Evolutionary conservation across 768 basidiomycete genomes (phyloP).

Genomic region (Leccinum fibrillosum): DNA sequence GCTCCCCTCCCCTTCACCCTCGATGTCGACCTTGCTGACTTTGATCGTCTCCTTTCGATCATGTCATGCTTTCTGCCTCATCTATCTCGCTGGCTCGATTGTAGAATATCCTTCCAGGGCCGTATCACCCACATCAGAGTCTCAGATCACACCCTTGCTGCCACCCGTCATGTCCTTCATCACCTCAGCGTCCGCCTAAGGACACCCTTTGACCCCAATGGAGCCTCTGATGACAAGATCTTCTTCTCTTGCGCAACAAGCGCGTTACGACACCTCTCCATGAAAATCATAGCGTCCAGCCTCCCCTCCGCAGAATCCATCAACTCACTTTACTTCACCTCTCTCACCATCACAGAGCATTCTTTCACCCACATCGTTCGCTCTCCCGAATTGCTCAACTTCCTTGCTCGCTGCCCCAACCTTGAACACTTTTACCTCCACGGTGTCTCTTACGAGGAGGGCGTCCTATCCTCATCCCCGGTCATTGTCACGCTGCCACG

Average conservation of each 20-base stretch:
- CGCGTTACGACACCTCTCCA: slow-evolving; percentile 37
- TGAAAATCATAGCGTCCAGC: slow-evolving; percentile 48
- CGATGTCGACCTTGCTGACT: slow-evolving; percentile 44
- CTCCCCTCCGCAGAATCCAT: slow-evolving; percentile 47
- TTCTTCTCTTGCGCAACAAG: slow-evolving; percentile 33
- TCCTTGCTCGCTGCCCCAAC: slow-evolving; percentile 59
- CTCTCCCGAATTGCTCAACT: slow-evolving; percentile 51
- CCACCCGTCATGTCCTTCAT: slow-evolving; percentile 24
- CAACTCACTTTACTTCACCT: slow-evolving; percentile 51
- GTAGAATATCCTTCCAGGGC: slow-evolving; percentile 41
- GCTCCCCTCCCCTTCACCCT: slow-evolving; percentile 53
- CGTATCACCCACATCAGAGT: slow-evolving; percentile 28
- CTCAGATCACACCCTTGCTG: slow-evolving; percentile 19
- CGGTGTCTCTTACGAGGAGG: slow-evolving; percentile 50
- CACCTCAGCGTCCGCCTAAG: slow-evolving; percentile 27
- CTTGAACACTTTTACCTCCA: slow-evolving; percentile 57
- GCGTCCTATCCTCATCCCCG: slow-evolving; percentile 25
- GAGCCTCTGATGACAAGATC: slow-evolving; percentile 19
- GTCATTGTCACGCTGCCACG: slow-evolving; percentile 53
- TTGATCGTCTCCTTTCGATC: slow-evolving; percentile 56
- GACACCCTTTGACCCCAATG: slow-evolving; percentile 20
- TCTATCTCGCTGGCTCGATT: slow-evolving; percentile 56
- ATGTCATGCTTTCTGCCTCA: slow-evolving; percentile 59
- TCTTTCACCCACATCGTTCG: slow-evolving; percentile 37
- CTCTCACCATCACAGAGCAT: slow-evolving; percentile 55